phyloP scores from a whole-genome alignment of 495 filamentous ascomycete genomes.

The Lineolata rhizophorae region DNA sequence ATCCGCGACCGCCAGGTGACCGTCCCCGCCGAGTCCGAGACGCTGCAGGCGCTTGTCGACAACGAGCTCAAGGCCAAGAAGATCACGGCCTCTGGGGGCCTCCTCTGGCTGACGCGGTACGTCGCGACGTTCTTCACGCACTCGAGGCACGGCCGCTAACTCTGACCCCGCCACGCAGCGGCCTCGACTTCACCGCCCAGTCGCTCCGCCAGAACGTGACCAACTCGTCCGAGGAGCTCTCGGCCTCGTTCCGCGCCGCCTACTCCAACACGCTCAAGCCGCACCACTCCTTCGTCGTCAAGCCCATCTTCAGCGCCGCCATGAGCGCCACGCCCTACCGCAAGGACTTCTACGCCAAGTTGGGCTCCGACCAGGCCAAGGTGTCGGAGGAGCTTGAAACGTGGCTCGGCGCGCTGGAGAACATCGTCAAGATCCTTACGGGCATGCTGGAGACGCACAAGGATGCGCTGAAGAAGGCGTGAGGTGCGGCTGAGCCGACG shows the following conservation, averaged over 20 bases:
- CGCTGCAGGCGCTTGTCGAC: slow-evolving; percentile 57
- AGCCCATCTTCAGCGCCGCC: slow-evolving; percentile 73
- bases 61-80: slow-evolving; percentile 78
- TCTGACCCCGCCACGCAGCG: too few species aligned
- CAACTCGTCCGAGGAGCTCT: slow-evolving; percentile 47
- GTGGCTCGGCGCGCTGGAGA: slow-evolving; percentile 57
- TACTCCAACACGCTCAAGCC: slow-evolving; percentile 74
- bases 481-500: background rate
- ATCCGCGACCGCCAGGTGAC: slow-evolving; percentile 61
- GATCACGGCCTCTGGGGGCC: slow-evolving; percentile 66
- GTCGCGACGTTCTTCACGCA: too few species aligned
- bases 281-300: slow-evolving; percentile 70
- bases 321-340: slow-evolving; percentile 86
- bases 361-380: slow-evolving; percentile 43
- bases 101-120: slow-evolving; percentile 82
- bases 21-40: slow-evolving; percentile 52
- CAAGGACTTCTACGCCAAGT: slow-evolving; percentile 71
- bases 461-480: slow-evolving; percentile 12
- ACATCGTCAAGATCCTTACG: slow-evolving; percentile 20
- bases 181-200: slow-evolving; percentile 75
- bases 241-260: slow-evolving; percentile 62
- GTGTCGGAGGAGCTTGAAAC: slow-evolving; percentile 35
- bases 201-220: slow-evolving; percentile 58
- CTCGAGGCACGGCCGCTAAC: too few species aligned
- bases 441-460: slow-evolving; percentile 14